A percentile compares a stretch with the other conserved stretches of the same genome.
Evolutionary conservation across 2,329 filamentous ascomycete species (phyloP).

Genomic region (Ophioceras dolichostomum): DNA sequence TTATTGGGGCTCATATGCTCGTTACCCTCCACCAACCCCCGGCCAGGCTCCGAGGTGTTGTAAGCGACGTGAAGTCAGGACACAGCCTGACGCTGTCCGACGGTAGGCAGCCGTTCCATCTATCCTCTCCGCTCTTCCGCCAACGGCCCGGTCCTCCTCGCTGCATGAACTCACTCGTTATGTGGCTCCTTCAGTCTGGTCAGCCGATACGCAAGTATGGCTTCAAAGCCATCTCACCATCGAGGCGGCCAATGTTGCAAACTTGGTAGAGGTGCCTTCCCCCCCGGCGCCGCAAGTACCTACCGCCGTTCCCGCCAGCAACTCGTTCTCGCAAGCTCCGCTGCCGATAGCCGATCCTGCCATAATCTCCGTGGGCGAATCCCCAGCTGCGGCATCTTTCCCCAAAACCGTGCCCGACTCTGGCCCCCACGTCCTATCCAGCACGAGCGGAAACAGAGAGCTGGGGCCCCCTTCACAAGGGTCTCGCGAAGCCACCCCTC

Average conservation of each 20-base stretch:
- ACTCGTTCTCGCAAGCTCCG: neutral
- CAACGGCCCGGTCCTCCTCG: neutral
- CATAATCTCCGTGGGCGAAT: conserved; percentile 56
- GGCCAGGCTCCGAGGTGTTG: conserved; percentile 57
- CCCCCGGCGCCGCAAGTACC: conserved; percentile 16
- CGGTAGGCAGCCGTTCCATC: conserved; percentile 41
- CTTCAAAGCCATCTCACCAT: conserved; percentile 28
- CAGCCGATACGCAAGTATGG: conserved; percentile 25
- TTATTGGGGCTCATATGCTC: conserved; percentile 65
- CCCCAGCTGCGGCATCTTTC: conserved; percentile 21
- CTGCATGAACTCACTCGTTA: neutral
- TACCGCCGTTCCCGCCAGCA: conserved; percentile 5
- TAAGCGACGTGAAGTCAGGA: conserved; percentile 55
- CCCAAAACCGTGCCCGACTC: too few relatives aligned
- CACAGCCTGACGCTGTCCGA: conserved; percentile 59
- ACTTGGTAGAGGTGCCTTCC: conserved; percentile 26
- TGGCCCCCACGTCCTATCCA: conserved; percentile 13
- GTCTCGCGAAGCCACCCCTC: too few relatives aligned
- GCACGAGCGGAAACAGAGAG: conserved; percentile 18
- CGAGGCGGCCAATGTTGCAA: conserved; percentile 29
- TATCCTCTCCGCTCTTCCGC: neutral
- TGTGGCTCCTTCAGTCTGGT: conserved; percentile 26
- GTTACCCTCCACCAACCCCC: conserved; percentile 48
- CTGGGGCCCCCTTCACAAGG: conserved; percentile 9
- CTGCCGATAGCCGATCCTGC: conserved; percentile 58